Base-by-base conservation (phyloP, 306 rosid genomes). In the Quercus suber region DNA sequence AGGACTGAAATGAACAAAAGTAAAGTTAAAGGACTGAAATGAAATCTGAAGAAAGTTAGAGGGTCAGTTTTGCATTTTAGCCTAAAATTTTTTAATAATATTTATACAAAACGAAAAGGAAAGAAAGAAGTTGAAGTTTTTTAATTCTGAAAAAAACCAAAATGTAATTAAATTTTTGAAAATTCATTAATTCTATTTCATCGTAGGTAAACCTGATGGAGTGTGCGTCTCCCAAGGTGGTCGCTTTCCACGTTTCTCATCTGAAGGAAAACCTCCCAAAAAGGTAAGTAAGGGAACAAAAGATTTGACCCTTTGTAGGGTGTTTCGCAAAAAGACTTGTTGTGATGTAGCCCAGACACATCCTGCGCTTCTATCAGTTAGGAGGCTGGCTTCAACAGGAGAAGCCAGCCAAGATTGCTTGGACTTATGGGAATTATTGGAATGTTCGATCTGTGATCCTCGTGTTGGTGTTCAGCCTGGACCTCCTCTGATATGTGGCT, bases 391-490 rank as follows among this genome's bases (percentile, higher is more conserved):
- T 78, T 91, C 96, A 58, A 65, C 90, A 1, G 99, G 99, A 73
- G 99, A 95, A 82, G 98, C 91, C 78, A 86, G 79, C 79, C 85
- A 74, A 43, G 98, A 95, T 58, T 95, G 99, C 85, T 82, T 95
- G 96, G 84, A 91, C 43, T 84, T 95, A 73, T 95, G 97, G 97
- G 99, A 95, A 79, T 85, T 95, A 25, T 81, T 95, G 88, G 99
- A 95, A 81, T 95, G 99, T 70, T 87, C 98, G 43, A 86, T 94
- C 76, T 94, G 99, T 56, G 93, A 95, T 84, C 99, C 99, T 1
- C 89, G 8, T 7, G 88, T 92, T 56, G 97, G 99, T 23, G 85
- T 88, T 81, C 92, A 73, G 74, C 80, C 87, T 5, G 97, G 98
- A 71, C 99, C 99, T 78, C 99, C 99, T 45, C 75, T 80, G 51